Conservation (phyloP, 257 asterid genomes). For the Leptodermis oblonga region DNA sequence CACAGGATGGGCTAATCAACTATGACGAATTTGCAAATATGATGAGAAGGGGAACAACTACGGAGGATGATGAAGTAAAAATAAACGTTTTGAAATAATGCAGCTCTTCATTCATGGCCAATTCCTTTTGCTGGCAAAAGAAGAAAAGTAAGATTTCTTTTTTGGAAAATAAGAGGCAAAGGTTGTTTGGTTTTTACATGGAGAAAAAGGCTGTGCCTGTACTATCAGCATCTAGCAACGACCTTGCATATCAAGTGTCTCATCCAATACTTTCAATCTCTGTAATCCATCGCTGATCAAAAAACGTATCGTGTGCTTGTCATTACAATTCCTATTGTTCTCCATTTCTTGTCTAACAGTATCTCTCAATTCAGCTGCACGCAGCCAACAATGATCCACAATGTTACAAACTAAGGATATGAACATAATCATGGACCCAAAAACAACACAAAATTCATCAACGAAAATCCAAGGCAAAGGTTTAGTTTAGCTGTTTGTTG, state of each 20-base stretch:
- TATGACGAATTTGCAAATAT: constrained; percentile 70
- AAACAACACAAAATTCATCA: not conserved
- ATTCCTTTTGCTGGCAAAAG: not conserved
- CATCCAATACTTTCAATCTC: constrained; percentile 72
- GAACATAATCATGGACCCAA: not conserved
- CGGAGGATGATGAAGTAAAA: constrained; percentile 28
- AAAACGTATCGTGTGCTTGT: constrained; percentile 73
- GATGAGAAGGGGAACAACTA: constrained; percentile 92
- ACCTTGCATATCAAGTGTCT: constrained; percentile 96
- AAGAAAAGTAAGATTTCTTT: no score
- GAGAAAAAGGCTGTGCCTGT: no score
- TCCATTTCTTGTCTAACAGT: constrained; percentile 79
- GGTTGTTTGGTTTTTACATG: no score
- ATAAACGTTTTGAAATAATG: not conserved
- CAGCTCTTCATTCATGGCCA: not conserved
- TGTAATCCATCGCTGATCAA: constrained; percentile 80
- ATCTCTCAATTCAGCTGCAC: constrained; percentile 74
- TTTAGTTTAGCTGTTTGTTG: no score
- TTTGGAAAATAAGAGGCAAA: no score
- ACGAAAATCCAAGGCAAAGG: not conserved
- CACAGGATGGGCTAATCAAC: constrained; percentile 78
- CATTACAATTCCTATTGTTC: constrained; percentile 58
- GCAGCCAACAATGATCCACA: constrained; percentile 1
- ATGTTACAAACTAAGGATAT: not conserved
- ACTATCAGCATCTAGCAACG: constrained; percentile 23